These are phyloP conservation scores for Melampsora americana DNA, from an alignment of 1,284 basidiomycete species.

Conservation along the genomic window DNA sequence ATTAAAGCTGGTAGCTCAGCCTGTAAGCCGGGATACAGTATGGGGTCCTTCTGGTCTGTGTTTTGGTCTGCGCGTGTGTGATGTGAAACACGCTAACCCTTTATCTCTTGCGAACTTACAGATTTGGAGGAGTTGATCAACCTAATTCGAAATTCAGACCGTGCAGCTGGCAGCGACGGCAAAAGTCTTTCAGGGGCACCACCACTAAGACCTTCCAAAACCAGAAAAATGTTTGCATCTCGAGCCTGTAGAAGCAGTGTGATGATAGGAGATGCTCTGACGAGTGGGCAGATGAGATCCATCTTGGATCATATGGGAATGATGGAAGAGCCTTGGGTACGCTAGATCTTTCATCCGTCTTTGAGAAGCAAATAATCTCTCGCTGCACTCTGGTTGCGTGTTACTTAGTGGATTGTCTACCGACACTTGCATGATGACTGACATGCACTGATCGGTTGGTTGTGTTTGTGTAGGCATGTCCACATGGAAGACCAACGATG, in stretches of 20 bases:
- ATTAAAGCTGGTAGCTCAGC: conserved; percentile 74
- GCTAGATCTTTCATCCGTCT: conserved; percentile 33
- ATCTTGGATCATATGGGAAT: conserved; percentile 87
- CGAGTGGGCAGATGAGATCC: conserved; percentile 74
- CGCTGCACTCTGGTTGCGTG: neutral
- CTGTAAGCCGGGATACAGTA: conserved; percentile 80
- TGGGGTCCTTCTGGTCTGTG: conserved; percentile 67
- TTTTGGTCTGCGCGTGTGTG: neutral
- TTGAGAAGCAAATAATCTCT: neutral
- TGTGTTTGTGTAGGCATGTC: conserved; percentile 67
- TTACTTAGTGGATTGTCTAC: no score
- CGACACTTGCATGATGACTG: no score
- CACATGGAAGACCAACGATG: conserved; percentile 94
- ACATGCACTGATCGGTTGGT: neutral
- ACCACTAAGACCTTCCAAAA: conserved; percentile 75
- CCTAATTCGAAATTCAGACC: conserved; percentile 54
- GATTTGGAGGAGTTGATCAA: conserved; percentile 94
- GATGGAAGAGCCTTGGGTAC: conserved; percentile 86
- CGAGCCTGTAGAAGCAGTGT: conserved; percentile 92
- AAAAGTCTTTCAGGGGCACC: neutral
- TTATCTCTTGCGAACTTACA: conserved; percentile 52
- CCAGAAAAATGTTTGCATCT: conserved; percentile 92
- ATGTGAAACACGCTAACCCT: conserved; percentile 16
- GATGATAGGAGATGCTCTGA: conserved; percentile 88
- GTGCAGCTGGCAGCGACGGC: conserved; percentile 49